Percentiles rank a stretch among this genome's conserved stretches.
These are phyloP conservation scores for Cokeromyces recurvatus DNA, from an alignment of 371 early-diverging fungal genomes.

Conservation along the genomic window DNA sequence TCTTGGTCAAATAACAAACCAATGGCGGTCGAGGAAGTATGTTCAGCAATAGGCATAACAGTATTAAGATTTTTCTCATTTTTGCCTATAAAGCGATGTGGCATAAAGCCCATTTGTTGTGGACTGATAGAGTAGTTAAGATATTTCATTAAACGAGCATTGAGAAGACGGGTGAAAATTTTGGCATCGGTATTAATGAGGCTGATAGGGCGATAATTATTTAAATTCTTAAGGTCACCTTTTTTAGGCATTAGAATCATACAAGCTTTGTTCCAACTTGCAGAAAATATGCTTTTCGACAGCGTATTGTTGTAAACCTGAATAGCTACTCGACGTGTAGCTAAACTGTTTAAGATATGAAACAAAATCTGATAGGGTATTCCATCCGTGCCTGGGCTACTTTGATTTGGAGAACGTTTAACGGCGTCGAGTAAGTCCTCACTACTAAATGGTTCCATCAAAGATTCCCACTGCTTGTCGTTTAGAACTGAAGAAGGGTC, in stretches of 20 bases:
- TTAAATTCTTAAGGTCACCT: slow-evolving; percentile 5
- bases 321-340: too few relatives aligned
- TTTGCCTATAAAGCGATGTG: slow-evolving; percentile 7
- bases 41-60: background rate
- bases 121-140: background rate
- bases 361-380: slow-evolving; percentile 1
- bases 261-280: slow-evolving; percentile 19
- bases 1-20: slow-evolving; percentile 17
- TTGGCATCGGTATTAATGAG: slow-evolving; percentile 15
- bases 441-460: too few relatives aligned
- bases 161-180: slow-evolving; percentile 14
- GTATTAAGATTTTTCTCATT: background rate
- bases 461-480: too few relatives aligned
- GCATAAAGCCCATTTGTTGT: slow-evolving; percentile 11
- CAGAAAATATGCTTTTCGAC: background rate
- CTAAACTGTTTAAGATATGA: too few relatives aligned
- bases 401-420: background rate
- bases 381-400: slow-evolving; percentile 5
- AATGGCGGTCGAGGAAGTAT: background rate
- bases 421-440: background rate
- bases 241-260: slow-evolving; percentile 22
- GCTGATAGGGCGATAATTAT: slow-evolving; percentile 22
- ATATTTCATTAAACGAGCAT: background rate
- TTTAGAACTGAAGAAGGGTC: background rate
- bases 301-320: slow-evolving; percentile 22